Evolutionary conservation across 352 stramenopile genomes (phyloP).

Genomic region (Phytophthora sansomeana): DNA sequence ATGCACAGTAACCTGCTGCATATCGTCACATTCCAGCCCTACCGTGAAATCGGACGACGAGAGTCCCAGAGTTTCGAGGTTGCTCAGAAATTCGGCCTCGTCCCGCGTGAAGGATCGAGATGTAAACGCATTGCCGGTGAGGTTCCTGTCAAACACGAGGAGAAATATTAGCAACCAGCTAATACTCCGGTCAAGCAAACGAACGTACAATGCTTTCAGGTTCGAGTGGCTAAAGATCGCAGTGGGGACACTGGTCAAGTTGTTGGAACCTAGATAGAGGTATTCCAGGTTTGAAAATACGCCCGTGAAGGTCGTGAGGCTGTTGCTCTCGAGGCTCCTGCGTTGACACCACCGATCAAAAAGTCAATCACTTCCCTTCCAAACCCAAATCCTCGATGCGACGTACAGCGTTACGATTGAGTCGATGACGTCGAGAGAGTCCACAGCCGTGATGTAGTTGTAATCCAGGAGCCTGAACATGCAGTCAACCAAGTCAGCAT

Average conservation of each 20-base stretch:
- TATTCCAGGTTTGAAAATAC: constrained; percentile 61
- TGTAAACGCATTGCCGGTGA: constrained; percentile 50
- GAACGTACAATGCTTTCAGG: constrained; percentile 48
- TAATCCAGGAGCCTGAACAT: constrained; percentile 34
- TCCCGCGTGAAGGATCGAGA: constrained; percentile 42
- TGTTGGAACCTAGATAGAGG: constrained; percentile 59
- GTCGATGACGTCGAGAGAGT: constrained; percentile 27
- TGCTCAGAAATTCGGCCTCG: constrained; percentile 40
- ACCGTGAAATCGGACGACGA: constrained; percentile 42
- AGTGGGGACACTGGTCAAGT: constrained; percentile 51
- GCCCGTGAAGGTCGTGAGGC: constrained; percentile 51
- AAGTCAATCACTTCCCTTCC: neutral
- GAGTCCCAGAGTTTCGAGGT: constrained; percentile 38
- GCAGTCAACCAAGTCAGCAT: neutral
- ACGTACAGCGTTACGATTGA: constrained; percentile 34
- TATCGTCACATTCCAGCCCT: constrained; percentile 35
- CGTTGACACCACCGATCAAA: neutral
- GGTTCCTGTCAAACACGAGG: constrained; percentile 17
- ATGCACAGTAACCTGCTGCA: constrained; percentile 31
- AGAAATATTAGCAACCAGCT: neutral
- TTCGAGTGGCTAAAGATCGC: constrained; percentile 53
- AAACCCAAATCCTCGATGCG: neutral
- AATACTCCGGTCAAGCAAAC: neutral
- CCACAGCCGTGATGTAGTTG: constrained; percentile 42
- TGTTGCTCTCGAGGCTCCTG: constrained; percentile 68